phyloP scores from a whole-genome alignment of 495 filamentous ascomycete genomes.

The Aspergillus panamensis region DNA sequence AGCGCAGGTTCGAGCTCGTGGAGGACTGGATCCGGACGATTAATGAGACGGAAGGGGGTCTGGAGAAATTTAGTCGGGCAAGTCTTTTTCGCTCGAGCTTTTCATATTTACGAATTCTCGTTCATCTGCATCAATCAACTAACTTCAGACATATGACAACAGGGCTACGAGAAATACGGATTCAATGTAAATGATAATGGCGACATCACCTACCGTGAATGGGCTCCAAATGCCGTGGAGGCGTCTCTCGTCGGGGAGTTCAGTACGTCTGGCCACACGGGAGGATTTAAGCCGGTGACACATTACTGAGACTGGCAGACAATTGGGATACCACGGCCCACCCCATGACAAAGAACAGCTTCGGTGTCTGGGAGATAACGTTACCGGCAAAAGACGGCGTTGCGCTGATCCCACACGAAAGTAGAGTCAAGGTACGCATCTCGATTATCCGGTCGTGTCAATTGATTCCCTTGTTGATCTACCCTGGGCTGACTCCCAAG shows the following conservation, averaged over 20 bases:
- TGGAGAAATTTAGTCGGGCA: conserved; percentile 90
- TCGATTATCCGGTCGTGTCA: neutral
- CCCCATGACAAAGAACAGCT: conserved; percentile 79
- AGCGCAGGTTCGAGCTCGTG: conserved; percentile 73
- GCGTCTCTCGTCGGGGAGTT: conserved; percentile 95
- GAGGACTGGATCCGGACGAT: conserved; percentile 84
- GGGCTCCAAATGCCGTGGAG: conserved; percentile 83
- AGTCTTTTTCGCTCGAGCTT: conserved; percentile 18
- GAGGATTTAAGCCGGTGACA: conserved; percentile 9
- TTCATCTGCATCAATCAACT: neutral
- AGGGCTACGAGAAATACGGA: conserved; percentile 85
- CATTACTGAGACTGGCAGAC: conserved; percentile 56
- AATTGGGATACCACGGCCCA: conserved; percentile 80
- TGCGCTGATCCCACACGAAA: conserved; percentile 83
- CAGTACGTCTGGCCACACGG: conserved; percentile 55
- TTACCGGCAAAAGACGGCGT: conserved; percentile 71
- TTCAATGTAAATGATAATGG: conserved; percentile 74
- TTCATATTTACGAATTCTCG: neutral
- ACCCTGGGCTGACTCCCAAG: neutral
- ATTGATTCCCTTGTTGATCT: neutral
- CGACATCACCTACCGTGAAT: conserved; percentile 90
- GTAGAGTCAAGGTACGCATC: conserved; percentile 78
- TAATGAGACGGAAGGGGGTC: conserved; percentile 76
- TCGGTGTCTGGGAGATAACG: conserved; percentile 83
- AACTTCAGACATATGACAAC: neutral